Base-by-base conservation (phyloP, 306 rosid genomes). In the Dalbergia cultrata region DNA sequence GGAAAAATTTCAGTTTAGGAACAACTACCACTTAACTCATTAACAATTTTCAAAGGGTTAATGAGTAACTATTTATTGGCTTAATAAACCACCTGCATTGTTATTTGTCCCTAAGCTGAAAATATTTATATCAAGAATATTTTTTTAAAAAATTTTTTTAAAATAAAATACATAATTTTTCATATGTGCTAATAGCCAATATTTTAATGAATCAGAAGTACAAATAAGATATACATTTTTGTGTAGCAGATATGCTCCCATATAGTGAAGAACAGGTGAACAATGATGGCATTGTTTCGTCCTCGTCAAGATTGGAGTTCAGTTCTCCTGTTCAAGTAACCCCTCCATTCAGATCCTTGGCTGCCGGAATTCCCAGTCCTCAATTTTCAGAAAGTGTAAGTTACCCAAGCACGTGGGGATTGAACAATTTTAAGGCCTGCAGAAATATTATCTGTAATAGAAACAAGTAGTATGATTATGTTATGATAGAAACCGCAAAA, bases 381-480 rank as follows among this genome's bases (percentile, higher is more conserved):
- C 87, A 91, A 77, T 93, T 93, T 84, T 93, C 98, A 44, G 98
- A 93, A 87, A 93, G 98, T 81, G 98, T 93, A 89, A 93, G 98
- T 85, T 66, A 62, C 58, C 72, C 53, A 33, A 37, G 60, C 22
- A 68, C 66, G 71, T 58, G 7, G 70, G 39, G 9, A 31, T 44
- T 81, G 21, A 72, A 68, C 75, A 63, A 44, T 62, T 37, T 35
- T 39, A 65, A 34, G 75, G 56, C 22, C 70, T 49, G 33, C 54
- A 17, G 22, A 59, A 43, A 47, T 7, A 62, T 62, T 33, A 53
- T 18, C 47, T 63, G 13, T 44, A 35, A 56, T 13, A 31, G 57
- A 44, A 10, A 26, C 45, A 14, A 66, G 26, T 68, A 59, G 58
- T 44, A 78, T 49, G 75, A 21, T 73, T 56, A 21, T 49, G 8